Percentiles rank a stretch among this genome's conserved stretches.
These are phyloP conservation scores for barley (Hordeum vulgare) DNA, from an alignment of 176 grass and related monocot genomes.

Conservation along the genomic window DNA sequence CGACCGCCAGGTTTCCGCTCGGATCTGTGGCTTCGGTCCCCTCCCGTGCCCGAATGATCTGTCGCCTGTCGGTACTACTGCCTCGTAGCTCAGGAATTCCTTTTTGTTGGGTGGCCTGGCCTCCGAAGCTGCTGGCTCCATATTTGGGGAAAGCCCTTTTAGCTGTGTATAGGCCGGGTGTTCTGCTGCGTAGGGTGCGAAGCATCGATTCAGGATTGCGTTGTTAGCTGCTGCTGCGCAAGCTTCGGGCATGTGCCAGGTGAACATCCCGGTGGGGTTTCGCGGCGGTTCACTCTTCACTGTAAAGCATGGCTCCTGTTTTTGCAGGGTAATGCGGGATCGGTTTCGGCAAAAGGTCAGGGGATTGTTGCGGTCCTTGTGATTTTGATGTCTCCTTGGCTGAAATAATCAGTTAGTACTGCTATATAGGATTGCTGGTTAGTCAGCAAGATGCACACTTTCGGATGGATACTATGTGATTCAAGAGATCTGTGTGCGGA, in stretches of 20 bases:
- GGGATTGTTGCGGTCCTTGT: background rate
- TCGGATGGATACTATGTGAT: background rate
- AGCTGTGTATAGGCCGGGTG: background rate
- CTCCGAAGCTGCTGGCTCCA: background rate
- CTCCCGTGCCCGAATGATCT: background rate
- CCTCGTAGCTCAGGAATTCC: background rate
- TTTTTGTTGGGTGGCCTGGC: background rate
- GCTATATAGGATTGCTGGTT: background rate
- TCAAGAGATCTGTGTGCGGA: background rate
- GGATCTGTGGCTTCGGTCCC: conserved; percentile 30
- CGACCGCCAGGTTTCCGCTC: conserved; percentile 73
- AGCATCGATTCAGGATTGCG: background rate
- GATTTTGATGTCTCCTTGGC: background rate
- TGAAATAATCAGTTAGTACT: background rate
- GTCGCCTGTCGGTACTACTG: background rate
- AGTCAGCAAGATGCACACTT: background rate
- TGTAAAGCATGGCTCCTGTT: background rate
- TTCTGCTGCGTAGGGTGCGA: background rate
- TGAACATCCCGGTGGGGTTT: background rate
- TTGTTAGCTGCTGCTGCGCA: background rate
- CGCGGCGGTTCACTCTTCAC: background rate
- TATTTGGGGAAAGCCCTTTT: conserved; percentile 3
- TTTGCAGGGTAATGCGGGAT: background rate
- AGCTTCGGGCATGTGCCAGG: background rate
- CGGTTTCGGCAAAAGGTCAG: background rate